phyloP scores from a whole-genome alignment of 208 protist genomes.

The Trypanosoma vivax region DNA sequence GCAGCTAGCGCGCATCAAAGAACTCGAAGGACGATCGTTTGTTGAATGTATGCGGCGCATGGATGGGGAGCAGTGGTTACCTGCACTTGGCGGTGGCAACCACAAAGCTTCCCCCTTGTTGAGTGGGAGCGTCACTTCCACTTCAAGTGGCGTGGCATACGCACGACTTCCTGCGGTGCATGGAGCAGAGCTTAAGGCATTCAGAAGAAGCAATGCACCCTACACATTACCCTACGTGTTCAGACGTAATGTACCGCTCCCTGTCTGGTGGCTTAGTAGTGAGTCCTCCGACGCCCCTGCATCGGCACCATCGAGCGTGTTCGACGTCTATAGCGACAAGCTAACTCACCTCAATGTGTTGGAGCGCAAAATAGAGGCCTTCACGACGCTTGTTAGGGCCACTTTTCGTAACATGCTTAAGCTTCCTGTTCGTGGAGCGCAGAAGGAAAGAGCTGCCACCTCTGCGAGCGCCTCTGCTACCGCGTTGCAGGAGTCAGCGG shows the following conservation, averaged over 20 bases:
- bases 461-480: not conserved
- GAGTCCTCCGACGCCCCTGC: not conserved
- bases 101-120: not conserved
- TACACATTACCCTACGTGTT: conserved; percentile 72
- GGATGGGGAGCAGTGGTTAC: not conserved
- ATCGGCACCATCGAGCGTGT: not conserved
- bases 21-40: conserved; percentile 60
- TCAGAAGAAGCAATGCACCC: conserved; percentile 59
- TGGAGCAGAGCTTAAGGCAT: conserved; percentile 39
- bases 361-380: conserved; percentile 12
- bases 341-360: conserved; percentile 9
- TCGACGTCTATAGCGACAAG: conserved; percentile 11
- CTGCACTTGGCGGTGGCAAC: not conserved
- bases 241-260: conserved; percentile 27
- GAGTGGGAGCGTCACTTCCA: conserved; percentile 11
- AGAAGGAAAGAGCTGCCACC: conserved; percentile 13
- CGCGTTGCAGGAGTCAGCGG: conserved; percentile 6
- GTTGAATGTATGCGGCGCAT: conserved; percentile 56
- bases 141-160: not conserved
- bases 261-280: conserved; percentile 8
- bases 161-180: conserved; percentile 13
- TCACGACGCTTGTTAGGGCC: conserved; percentile 15
- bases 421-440: conserved; percentile 1
- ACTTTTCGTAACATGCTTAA: conserved; percentile 19
- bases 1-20: conserved; percentile 22